A percentile compares a stretch with the other conserved stretches of the same genome.
Conservation (phyloP, 1,284 basidiomycete species). For the Heliocybe sulcata region DNA sequence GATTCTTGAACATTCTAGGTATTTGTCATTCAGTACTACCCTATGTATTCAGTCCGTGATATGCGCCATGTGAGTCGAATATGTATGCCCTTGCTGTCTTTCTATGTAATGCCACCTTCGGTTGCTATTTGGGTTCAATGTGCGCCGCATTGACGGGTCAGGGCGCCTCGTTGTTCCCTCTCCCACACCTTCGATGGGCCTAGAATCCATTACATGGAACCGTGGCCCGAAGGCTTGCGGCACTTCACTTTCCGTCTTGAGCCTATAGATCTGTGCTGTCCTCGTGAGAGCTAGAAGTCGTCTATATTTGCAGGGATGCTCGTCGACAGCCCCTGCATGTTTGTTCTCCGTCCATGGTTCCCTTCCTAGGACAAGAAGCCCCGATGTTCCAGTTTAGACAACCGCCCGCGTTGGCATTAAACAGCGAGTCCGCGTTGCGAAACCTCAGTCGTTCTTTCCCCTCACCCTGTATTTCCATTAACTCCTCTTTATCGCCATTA, state of each 20-base stretch:
- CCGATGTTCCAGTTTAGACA: not conserved
- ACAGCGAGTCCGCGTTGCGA: not conserved
- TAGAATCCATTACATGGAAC: not conserved
- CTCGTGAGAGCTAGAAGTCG: conserved; percentile 25
- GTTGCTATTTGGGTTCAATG: not conserved
- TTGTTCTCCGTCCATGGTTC: conserved; percentile 14
- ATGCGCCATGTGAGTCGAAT: not conserved
- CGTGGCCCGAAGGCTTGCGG: not conserved
- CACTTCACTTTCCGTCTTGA: conserved; percentile 14
- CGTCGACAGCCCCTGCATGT: conserved; percentile 16
- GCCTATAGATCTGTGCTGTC: conserved; percentile 5
- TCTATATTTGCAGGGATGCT: conserved; percentile 18
- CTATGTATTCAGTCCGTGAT: conserved; percentile 1
- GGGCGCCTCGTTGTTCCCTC: not conserved
- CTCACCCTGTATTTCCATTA: not conserved
- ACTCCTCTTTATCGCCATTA: not conserved
- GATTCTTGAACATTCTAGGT: not conserved
- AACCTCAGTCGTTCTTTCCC: not conserved
- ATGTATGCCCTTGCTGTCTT: not conserved
- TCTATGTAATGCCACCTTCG: not conserved
- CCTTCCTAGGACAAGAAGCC: conserved; percentile 8
- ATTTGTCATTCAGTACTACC: not conserved
- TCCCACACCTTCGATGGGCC: not conserved
- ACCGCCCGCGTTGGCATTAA: not conserved
- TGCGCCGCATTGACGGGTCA: not conserved